Percentiles rank a stretch among this genome's conserved stretches.
These are phyloP conservation scores for Aspergillus asperescens DNA, from an alignment of 495 filamentous ascomycete species.

Conservation along the genomic window DNA sequence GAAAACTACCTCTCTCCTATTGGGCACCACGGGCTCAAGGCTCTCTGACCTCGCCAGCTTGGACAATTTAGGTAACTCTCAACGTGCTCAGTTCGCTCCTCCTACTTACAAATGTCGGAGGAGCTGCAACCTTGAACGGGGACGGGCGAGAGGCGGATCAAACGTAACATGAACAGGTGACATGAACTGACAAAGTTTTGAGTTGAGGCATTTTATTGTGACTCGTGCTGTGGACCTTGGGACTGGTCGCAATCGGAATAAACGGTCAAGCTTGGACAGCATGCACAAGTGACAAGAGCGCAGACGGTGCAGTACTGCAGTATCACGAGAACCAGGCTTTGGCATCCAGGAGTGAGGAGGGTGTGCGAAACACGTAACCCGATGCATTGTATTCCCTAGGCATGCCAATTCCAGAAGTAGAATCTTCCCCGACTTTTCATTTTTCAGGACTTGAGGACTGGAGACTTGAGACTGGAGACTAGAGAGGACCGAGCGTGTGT, in stretches of 20 bases:
- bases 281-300: no score
- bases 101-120: neutral
- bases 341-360: neutral
- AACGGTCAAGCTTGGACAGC: neutral
- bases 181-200: no score
- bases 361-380: neutral
- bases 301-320: neutral
- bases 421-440: no score
- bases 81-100: constrained; percentile 2
- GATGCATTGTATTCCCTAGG: neutral
- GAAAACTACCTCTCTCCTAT: neutral
- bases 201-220: neutral
- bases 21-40: neutral
- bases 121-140: neutral
- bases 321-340: neutral
- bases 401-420: no score
- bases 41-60: neutral
- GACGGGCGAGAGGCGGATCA: neutral
- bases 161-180: neutral
- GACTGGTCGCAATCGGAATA: neutral
- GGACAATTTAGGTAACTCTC: constrained; percentile 2
- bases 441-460: no score
- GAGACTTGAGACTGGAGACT: no score
- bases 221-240: neutral
- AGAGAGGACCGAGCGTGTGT: no score